Percentiles rank a stretch among this genome's conserved stretches.
Evolutionary conservation across 257 asterid species (phyloP).

Genomic region (Ehretia macrophylla): DNA sequence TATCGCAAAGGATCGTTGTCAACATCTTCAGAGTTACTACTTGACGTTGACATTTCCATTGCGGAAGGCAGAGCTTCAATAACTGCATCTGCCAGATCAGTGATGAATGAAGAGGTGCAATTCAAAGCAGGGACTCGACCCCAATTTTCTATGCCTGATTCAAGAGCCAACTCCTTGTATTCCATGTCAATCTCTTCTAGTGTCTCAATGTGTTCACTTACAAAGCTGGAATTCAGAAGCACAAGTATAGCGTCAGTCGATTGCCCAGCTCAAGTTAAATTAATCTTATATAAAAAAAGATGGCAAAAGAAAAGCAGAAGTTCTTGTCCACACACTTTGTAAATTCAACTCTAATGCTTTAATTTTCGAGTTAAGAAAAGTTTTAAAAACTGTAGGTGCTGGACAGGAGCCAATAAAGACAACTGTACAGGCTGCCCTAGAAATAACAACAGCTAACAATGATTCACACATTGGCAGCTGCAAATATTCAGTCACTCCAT

Average conservation of each 20-base stretch:
- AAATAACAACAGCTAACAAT: too few relatives aligned
- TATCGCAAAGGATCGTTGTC: constrained; percentile 42
- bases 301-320: too few relatives aligned
- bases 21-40: constrained; percentile 26
- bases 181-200: constrained; percentile 98
- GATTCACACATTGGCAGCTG: too few relatives aligned
- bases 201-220: constrained; percentile 98
- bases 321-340: too few relatives aligned
- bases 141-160: constrained; percentile 84
- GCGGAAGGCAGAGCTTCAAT: constrained; percentile 89
- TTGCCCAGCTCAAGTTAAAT: too few relatives aligned
- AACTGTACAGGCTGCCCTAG: too few relatives aligned
- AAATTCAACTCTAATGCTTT: too few relatives aligned
- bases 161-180: constrained; percentile 79
- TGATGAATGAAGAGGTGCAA: constrained; percentile 77
- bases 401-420: too few relatives aligned
- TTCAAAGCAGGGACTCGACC: constrained; percentile 98
- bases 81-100: constrained; percentile 88
- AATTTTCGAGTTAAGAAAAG: too few relatives aligned
- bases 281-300: too few relatives aligned
- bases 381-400: too few relatives aligned
- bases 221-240: constrained; percentile 58
- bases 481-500: too few relatives aligned
- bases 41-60: constrained; percentile 45
- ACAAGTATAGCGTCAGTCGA: background rate